Evolutionary conservation across 1,284 basidiomycete species (phyloP).

Genomic region (Mrakiaceae sp.): DNA sequence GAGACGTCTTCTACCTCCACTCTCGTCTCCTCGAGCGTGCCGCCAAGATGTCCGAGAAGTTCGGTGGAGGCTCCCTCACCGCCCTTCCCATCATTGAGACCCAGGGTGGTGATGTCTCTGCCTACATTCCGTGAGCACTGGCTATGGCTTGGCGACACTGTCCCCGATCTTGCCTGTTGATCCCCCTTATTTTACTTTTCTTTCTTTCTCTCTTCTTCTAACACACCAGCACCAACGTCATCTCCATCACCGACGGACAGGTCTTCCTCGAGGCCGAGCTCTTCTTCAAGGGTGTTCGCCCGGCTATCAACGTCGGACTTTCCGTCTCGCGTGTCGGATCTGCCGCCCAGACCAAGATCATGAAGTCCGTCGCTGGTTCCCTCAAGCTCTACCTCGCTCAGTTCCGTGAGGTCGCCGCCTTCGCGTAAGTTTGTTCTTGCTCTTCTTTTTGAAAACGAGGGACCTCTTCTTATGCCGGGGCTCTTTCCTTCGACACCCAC

Average conservation of each 20-base stretch:
- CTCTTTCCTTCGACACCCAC: slow-evolving; percentile 19
- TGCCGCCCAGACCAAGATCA: slow-evolving; percentile 97
- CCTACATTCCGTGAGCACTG: slow-evolving; percentile 54
- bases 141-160: no score
- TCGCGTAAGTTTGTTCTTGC: slow-evolving; percentile 30
- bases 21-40: slow-evolving; percentile 99
- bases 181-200: neutral
- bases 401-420: slow-evolving; percentile 99
- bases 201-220: slow-evolving; percentile 2
- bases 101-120: slow-evolving; percentile 99
- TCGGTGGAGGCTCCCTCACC: slow-evolving; percentile 95
- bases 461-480: neutral
- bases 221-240: slow-evolving; percentile 51
- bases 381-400: slow-evolving; percentile 99
- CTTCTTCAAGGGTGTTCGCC: slow-evolving; percentile 98
- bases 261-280: slow-evolving; percentile 99
- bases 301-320: slow-evolving; percentile 99
- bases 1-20: slow-evolving; percentile 99
- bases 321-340: slow-evolving; percentile 99
- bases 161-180: slow-evolving; percentile 44
- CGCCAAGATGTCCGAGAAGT: slow-evolving; percentile 98
- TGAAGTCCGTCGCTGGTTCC: slow-evolving; percentile 99
- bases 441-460: neutral
- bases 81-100: slow-evolving; percentile 99
- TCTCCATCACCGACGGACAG: slow-evolving; percentile 96